phyloP scores from a whole-genome alignment of 306 rosid genomes.

The Corylus americana region DNA sequence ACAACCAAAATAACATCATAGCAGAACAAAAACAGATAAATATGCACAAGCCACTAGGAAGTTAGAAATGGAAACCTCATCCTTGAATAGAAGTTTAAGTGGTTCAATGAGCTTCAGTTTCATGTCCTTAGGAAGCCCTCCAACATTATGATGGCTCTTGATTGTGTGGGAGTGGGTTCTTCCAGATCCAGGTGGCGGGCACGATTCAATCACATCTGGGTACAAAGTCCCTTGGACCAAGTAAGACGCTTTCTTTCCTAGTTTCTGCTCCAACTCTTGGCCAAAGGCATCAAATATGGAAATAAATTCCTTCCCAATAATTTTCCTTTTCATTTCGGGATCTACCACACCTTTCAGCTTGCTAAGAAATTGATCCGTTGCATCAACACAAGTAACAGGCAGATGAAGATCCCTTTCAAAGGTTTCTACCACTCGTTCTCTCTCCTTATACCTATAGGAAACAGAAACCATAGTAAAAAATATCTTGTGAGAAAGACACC shows the following conservation, averaged over 20 bases:
- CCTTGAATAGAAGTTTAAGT: slow-evolving; percentile 88
- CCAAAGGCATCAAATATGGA: slow-evolving; percentile 79
- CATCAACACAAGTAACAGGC: slow-evolving; percentile 84
- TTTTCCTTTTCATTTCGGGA: slow-evolving; percentile 91
- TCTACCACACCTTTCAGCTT: slow-evolving; percentile 83
- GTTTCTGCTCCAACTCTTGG: slow-evolving; percentile 57
- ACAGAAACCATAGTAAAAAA: background rate
- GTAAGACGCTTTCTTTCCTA: slow-evolving; percentile 64
- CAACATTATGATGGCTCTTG: slow-evolving; percentile 98
- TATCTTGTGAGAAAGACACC: background rate
- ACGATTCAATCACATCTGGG: slow-evolving; percentile 95
- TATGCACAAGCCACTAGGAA: slow-evolving; percentile 14
- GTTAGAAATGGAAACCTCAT: slow-evolving; percentile 65
- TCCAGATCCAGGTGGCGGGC: slow-evolving; percentile 96
- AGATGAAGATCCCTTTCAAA: slow-evolving; percentile 88
- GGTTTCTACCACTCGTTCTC: slow-evolving; percentile 86
- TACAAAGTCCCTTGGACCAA: slow-evolving; percentile 94
- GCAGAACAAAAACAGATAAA: slow-evolving; percentile 4
- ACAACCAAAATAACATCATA: slow-evolving; percentile 9
- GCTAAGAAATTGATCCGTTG: slow-evolving; percentile 61
- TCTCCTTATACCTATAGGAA: slow-evolving; percentile 71
- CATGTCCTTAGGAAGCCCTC: slow-evolving; percentile 99
- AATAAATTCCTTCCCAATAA: slow-evolving; percentile 89
- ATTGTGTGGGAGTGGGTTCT: slow-evolving; percentile 92
- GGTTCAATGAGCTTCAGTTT: slow-evolving; percentile 93